These are phyloP conservation scores for Phytophthora colocasiae DNA, from an alignment of 352 stramenopile genomes.

Conservation along the genomic window DNA sequence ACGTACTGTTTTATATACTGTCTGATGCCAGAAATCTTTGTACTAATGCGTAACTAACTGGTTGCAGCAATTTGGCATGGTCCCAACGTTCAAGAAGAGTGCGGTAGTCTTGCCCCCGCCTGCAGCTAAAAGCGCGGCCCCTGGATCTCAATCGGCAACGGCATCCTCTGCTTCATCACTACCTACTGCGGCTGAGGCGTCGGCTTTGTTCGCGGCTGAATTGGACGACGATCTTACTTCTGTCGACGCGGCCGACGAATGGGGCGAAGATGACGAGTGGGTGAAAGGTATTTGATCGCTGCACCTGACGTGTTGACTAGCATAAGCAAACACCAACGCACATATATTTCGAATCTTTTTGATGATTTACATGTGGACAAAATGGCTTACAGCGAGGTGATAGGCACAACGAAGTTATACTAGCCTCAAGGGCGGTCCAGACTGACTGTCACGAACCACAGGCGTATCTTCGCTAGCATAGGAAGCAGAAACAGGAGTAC, in stretches of 20 bases:
- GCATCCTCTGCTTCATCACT: slow-evolving; percentile 27
- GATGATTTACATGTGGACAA: slow-evolving; percentile 26
- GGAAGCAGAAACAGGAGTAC: slow-evolving; percentile 52
- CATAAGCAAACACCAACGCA: slow-evolving; percentile 31
- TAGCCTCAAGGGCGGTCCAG: slow-evolving; percentile 18
- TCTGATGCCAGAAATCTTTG: not conserved
- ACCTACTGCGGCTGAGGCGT: slow-evolving; percentile 47
- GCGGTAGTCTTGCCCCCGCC: slow-evolving; percentile 40
- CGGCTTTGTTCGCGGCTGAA: slow-evolving; percentile 68
- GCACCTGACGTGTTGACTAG: slow-evolving; percentile 12
- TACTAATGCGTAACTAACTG: slow-evolving; percentile 12
- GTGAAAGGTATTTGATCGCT: slow-evolving; percentile 66
- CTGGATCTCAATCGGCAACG: slow-evolving; percentile 15
- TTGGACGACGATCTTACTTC: slow-evolving; percentile 65
- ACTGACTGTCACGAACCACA: slow-evolving; percentile 6
- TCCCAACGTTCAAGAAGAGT: slow-evolving; percentile 79
- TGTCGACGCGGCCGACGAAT: slow-evolving; percentile 55
- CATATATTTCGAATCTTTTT: slow-evolving; percentile 37
- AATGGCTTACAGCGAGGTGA: slow-evolving; percentile 15
- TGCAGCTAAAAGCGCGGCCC: slow-evolving; percentile 22
- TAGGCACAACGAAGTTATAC: slow-evolving; percentile 17
- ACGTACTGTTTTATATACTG: slow-evolving; percentile 35
- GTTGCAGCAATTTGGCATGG: slow-evolving; percentile 86
- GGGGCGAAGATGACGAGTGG: slow-evolving; percentile 87
- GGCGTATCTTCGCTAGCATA: slow-evolving; percentile 52